Base-by-base conservation (phyloP, 2,329 filamentous ascomycete species). In the Pseudogymnoascus sp. region DNA sequence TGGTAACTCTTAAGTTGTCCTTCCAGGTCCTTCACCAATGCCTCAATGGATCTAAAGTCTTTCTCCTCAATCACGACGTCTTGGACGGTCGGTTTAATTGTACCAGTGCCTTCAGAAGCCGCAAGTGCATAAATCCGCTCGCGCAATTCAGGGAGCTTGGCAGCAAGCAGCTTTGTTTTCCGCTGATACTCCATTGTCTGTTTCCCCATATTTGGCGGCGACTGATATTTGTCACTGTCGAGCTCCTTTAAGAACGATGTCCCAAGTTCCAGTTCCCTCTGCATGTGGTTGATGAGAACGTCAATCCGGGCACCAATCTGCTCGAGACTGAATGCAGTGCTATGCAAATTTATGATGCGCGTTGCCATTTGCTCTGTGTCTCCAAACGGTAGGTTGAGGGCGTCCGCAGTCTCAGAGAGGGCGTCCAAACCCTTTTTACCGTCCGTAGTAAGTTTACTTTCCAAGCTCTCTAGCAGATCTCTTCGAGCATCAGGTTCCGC, bases 151-250 rank as follows among this genome's bases (percentile, higher is more conserved):
- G 84, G 83, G 1, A 93, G 78, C 68, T 88, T 88, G 2, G 84
- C 76, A 12, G 81, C 77, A 38, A 90, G 78, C n/a, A 83, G 76
- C 71, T 91, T 91, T 59, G 88, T 83, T 62, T 81, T 85, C 62
- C 89, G 85, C 66, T 87, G 85, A 75, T 89, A 84, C 60, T 95
- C 88, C 3, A 87, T 80, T n/a, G 91, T 93, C 67, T 88, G 82
- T 67, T 85, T 85, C 9, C 85, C 83, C 3, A 93, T 76, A 65
- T 85, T 79, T 0, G 83, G 70, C 0, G 85, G 75, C 0, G 83
- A 81, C 14, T 83, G 79, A 69, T 84, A 88, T 12, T 73, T 72
- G 5, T 79, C 75, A 12, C 73, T 71, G 23, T 75, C 73, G 3
- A 86, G 71, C 9, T 79, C 74, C 5, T 70, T 65, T 7, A 83